A percentile compares a stretch with the other conserved stretches of the same genome.
Evolutionary conservation across 306 rosid genomes (phyloP).

Genomic region (Spatholobus suberectus): DNA sequence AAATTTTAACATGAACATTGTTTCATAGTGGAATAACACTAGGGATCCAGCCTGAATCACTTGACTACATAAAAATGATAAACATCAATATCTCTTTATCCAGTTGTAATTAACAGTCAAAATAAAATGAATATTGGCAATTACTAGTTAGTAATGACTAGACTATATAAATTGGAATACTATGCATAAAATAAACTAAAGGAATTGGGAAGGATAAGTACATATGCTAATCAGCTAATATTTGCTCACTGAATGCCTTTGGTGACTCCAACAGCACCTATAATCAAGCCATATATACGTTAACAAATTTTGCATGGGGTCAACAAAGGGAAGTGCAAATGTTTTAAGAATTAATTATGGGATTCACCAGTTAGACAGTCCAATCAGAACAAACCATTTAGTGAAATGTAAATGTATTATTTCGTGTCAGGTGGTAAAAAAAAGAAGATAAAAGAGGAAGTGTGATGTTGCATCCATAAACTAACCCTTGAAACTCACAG

Average conservation of each 20-base stretch:
- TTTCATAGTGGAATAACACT: conserved; percentile 27
- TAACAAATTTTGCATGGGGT: not conserved
- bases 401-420: conserved; percentile 6
- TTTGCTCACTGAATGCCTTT: not conserved
- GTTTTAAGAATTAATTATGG: not conserved
- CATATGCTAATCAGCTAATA: conserved; percentile 11
- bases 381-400: conserved; percentile 4
- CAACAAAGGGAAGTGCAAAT: not conserved
- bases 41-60: conserved; percentile 26
- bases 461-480: no score
- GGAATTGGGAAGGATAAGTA: not conserved
- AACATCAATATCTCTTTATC: conserved; percentile 11
- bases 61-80: not conserved
- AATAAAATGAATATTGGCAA: conserved; percentile 5
- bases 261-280: conserved; percentile 1
- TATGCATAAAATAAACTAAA: conserved; percentile 1
- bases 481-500: not conserved
- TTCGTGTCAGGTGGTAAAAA: not conserved
- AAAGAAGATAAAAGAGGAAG: no score
- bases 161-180: conserved; percentile 19
- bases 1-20: conserved; percentile 19
- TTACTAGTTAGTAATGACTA: not conserved
- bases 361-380: not conserved
- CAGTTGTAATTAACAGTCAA: not conserved
- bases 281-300: conserved; percentile 6